Conservation (phyloP, 495 filamentous ascomycete genomes). For the Echria macrotheca region DNA sequence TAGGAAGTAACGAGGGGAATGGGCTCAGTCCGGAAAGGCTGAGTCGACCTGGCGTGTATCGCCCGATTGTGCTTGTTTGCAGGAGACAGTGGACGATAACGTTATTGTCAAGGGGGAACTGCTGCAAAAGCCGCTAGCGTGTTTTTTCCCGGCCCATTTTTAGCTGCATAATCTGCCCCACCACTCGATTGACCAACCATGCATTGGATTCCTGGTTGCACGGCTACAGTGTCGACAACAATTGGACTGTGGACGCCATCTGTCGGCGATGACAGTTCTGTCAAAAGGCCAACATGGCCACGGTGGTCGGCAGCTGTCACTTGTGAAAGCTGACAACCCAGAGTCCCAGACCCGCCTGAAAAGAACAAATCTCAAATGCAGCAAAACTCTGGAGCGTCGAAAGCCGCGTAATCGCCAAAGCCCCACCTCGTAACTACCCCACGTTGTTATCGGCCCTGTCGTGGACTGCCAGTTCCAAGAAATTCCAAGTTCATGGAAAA, state of each 20-base stretch:
- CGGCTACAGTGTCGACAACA: background rate
- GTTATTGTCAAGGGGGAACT: constrained; percentile 4
- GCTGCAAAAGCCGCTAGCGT: constrained; percentile 4
- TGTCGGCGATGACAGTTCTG: too few species aligned
- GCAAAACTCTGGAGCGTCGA: too few species aligned
- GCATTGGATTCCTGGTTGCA: constrained; percentile 1
- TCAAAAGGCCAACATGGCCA: too few species aligned
- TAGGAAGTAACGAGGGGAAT: constrained; percentile 22
- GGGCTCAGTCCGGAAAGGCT: constrained; percentile 21
- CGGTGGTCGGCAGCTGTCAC: too few species aligned
- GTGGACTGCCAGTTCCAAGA: too few species aligned
- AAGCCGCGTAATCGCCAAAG: too few species aligned
- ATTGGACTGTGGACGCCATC: constrained; percentile 1
- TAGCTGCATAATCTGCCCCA: constrained; percentile 1
- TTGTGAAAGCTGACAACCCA: too few species aligned
- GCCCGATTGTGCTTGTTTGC: constrained; percentile 2
- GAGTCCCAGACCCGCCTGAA: too few species aligned
- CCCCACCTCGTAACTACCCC: too few species aligned
- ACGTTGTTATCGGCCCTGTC: too few species aligned
- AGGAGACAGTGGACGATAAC: background rate
- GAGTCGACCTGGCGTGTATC: constrained; percentile 18
- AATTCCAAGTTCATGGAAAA: too few species aligned
- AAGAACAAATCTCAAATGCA: too few species aligned
- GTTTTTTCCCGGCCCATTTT: background rate
- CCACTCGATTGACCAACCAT: constrained; percentile 1